phyloP scores from a whole-genome alignment of 257 asterid species.

The Pogostemon cablin region DNA sequence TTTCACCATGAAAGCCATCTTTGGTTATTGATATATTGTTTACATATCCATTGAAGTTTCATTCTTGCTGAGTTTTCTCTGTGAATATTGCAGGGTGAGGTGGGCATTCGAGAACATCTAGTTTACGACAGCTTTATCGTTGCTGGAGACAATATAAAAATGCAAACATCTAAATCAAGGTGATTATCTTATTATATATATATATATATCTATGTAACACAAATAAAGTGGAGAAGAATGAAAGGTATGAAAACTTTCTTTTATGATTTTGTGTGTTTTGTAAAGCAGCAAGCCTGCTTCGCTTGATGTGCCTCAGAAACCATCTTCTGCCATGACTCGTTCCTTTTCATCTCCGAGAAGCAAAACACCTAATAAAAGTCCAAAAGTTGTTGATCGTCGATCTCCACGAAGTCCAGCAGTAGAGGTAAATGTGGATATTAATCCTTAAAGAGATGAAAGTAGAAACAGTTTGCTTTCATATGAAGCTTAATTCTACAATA shows the following conservation, averaged over 20 bases:
- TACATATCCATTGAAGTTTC: conserved; percentile 29
- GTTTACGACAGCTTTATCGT: conserved; percentile 37
- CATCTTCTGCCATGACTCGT: conserved; percentile 53
- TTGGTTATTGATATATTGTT: conserved; percentile 27
- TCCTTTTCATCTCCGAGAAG: conserved; percentile 55
- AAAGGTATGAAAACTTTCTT: background rate
- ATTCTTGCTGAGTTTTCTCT: conserved; percentile 45
- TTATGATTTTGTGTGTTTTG: conserved; percentile 24
- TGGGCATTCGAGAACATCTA: conserved; percentile 49
- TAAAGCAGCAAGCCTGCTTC: conserved; percentile 60
- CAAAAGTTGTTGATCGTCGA: conserved; percentile 61
- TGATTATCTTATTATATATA: conserved; percentile 22
- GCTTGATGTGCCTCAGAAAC: conserved; percentile 60
- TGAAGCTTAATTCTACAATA: background rate
- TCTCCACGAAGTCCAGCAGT: conserved; percentile 68
- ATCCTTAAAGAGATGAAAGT: background rate
- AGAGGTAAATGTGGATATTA: conserved; percentile 50
- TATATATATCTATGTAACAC: too few relatives aligned
- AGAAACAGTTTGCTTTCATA: background rate
- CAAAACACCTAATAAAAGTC: conserved; percentile 65
- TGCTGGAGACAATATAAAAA: conserved; percentile 36
- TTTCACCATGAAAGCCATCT: conserved; percentile 28
- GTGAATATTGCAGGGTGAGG: conserved; percentile 57
- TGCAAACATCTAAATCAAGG: conserved; percentile 94
- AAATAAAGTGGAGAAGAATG: background rate